These are phyloP conservation scores for Alternaria postmessia DNA, from an alignment of 2,329 filamentous ascomycete genomes.

Conservation along the genomic window DNA sequence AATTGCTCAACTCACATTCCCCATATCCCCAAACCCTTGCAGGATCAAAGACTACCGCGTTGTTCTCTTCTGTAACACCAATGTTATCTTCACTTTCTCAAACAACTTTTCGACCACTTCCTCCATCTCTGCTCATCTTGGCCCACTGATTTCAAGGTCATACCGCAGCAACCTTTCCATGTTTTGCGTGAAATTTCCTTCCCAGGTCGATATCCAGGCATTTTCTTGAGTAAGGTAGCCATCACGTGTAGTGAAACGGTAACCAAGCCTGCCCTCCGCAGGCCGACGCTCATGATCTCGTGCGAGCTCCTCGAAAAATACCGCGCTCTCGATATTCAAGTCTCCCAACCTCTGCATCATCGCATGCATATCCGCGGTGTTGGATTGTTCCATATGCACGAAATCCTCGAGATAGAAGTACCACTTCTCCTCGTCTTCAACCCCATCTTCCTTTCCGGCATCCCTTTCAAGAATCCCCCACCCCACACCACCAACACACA, in stretches of 20 bases:
- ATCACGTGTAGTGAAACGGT: not conserved
- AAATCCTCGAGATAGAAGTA: too few species aligned
- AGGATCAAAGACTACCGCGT: not conserved
- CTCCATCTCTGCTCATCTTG: not conserved
- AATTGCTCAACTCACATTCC: not conserved
- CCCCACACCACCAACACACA: too few species aligned
- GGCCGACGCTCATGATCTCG: not conserved
- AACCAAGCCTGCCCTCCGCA: not conserved
- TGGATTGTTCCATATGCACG: too few species aligned
- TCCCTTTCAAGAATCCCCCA: too few species aligned
- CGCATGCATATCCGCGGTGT: too few species aligned
- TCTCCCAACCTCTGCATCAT: too few species aligned
- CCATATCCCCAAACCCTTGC: not conserved
- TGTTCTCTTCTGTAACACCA: not conserved
- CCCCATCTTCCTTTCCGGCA: too few species aligned
- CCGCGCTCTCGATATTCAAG: not conserved
- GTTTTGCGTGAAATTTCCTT: rapidly evolving
- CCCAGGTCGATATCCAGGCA: not conserved
- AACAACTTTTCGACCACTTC: not conserved
- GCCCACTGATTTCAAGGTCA: not conserved
- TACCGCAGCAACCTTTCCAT: not conserved
- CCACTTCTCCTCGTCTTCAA: too few species aligned
- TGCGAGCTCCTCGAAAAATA: not conserved
- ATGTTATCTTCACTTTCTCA: not conserved
- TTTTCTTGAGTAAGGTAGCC: not conserved